phyloP scores from a whole-genome alignment of 2,329 filamentous ascomycete species.

The Cercospora sp. region DNA sequence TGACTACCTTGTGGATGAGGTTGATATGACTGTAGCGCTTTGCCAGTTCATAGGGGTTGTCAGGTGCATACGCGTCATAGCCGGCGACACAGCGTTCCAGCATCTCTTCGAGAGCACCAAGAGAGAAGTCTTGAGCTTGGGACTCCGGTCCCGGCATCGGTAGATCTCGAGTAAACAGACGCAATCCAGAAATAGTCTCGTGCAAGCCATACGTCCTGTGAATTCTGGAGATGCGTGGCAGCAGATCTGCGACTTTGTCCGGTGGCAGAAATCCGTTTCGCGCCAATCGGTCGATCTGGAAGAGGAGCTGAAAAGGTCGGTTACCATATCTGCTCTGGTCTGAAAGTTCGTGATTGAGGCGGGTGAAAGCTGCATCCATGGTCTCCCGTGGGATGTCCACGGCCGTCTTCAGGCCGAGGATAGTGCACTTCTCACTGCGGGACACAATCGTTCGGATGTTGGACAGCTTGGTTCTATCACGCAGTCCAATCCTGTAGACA shows the following conservation, averaged over 20 bases:
- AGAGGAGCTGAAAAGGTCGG: constrained; percentile 58
- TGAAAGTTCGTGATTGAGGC: constrained; percentile 42
- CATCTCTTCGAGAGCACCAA: constrained; percentile 45
- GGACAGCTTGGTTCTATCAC: constrained; percentile 31
- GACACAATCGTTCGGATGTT: constrained; percentile 31
- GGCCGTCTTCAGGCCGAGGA: constrained; percentile 32
- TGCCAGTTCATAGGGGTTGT: constrained; percentile 38
- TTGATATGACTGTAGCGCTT: constrained; percentile 40
- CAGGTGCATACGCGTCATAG: constrained; percentile 30
- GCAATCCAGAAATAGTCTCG: constrained; percentile 51
- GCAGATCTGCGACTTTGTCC: constrained; percentile 50
- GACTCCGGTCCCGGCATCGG: constrained; percentile 54
- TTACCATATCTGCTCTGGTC: constrained; percentile 32
- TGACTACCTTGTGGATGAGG: constrained; percentile 38
- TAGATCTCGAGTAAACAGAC: constrained; percentile 55
- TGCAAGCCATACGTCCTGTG: constrained; percentile 33
- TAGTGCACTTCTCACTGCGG: constrained; percentile 34
- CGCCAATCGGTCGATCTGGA: constrained; percentile 64
- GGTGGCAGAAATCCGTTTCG: constrained; percentile 65
- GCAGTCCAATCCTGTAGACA: constrained; percentile 48
- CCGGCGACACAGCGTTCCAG: constrained; percentile 48
- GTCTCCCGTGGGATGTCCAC: constrained; percentile 20
- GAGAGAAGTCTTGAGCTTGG: constrained; percentile 46
- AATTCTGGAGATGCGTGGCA: constrained; percentile 46
- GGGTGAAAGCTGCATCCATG: constrained; percentile 18